These are phyloP conservation scores for Clitopilus hobsonii DNA, from an alignment of 768 basidiomycete species.

Conservation along the genomic window DNA sequence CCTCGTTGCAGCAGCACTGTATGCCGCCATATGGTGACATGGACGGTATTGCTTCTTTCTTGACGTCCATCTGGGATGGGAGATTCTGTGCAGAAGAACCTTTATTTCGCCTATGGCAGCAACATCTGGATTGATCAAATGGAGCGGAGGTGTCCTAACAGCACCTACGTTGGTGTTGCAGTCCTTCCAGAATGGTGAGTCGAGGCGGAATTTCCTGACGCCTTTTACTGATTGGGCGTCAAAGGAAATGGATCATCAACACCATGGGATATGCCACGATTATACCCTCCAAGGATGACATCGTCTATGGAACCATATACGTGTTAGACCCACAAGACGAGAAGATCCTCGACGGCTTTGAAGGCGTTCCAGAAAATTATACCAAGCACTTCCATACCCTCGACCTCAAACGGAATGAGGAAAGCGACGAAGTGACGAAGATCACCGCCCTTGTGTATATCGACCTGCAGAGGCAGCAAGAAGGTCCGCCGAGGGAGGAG, in stretches of 20 bases:
- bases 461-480: slow-evolving; percentile 25
- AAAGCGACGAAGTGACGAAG: slow-evolving; percentile 1
- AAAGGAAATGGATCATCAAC: slow-evolving; percentile 50
- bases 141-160: slow-evolving; percentile 41
- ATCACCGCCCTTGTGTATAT: slow-evolving; percentile 36
- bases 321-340: slow-evolving; percentile 37
- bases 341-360: slow-evolving; percentile 35
- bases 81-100: background rate
- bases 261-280: slow-evolving; percentile 39
- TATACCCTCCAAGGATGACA: slow-evolving; percentile 32
- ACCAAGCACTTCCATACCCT: slow-evolving; percentile 28
- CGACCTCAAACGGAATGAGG: slow-evolving; percentile 11
- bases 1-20: background rate
- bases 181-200: slow-evolving; percentile 35
- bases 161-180: slow-evolving; percentile 34
- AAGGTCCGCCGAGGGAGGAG: slow-evolving; percentile 30
- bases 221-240: too few relatives aligned
- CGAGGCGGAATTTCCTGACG: too few relatives aligned
- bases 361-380: slow-evolving; percentile 33
- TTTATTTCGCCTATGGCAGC: slow-evolving; percentile 48
- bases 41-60: background rate
- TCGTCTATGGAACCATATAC: slow-evolving; percentile 39
- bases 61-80: background rate
- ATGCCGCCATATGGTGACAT: background rate
- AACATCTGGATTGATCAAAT: slow-evolving; percentile 49